phyloP scores from a whole-genome alignment of 352 stramenopile genomes.

The Aphanomyces euteiches region DNA sequence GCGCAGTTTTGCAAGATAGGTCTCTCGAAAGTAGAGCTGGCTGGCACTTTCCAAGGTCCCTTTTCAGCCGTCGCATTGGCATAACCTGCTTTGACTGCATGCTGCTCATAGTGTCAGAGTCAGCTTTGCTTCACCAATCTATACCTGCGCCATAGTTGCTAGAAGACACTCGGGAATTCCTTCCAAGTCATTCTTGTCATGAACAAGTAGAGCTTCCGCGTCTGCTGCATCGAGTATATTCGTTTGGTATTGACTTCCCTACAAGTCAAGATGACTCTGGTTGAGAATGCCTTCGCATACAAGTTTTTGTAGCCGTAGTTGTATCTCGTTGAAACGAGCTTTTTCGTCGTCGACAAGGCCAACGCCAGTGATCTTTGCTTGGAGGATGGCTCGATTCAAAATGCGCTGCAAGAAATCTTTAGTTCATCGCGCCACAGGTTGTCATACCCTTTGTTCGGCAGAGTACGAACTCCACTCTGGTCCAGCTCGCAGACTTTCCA shows the following conservation, averaged over 20 bases:
- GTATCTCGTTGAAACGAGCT: conserved; percentile 54
- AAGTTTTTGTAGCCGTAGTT: background rate
- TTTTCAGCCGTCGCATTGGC: conserved; percentile 58
- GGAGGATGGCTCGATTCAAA: conserved; percentile 40
- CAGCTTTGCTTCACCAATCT: conserved; percentile 13
- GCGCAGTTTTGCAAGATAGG: conserved; percentile 94
- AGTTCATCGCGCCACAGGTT: too few species aligned
- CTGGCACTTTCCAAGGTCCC: conserved; percentile 89
- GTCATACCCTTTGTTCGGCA: conserved; percentile 51
- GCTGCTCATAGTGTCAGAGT: conserved; percentile 12
- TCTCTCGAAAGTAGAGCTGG: conserved; percentile 94
- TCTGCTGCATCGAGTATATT: conserved; percentile 98
- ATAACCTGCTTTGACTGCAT: conserved; percentile 40
- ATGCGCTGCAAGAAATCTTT: too few species aligned
- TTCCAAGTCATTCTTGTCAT: conserved; percentile 79
- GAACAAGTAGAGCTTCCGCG: conserved; percentile 86
- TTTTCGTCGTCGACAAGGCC: conserved; percentile 88
- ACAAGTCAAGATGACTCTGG: background rate
- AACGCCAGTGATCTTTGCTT: conserved; percentile 91
- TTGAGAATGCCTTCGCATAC: background rate
- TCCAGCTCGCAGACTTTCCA: background rate
- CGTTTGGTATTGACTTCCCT: conserved; percentile 94
- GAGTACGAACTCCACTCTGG: conserved; percentile 54
- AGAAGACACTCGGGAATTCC: conserved; percentile 89
- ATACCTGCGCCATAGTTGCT: conserved; percentile 85